phyloP scores from a whole-genome alignment of 1,284 basidiomycete species.

The Malassezia sympodialis region DNA sequence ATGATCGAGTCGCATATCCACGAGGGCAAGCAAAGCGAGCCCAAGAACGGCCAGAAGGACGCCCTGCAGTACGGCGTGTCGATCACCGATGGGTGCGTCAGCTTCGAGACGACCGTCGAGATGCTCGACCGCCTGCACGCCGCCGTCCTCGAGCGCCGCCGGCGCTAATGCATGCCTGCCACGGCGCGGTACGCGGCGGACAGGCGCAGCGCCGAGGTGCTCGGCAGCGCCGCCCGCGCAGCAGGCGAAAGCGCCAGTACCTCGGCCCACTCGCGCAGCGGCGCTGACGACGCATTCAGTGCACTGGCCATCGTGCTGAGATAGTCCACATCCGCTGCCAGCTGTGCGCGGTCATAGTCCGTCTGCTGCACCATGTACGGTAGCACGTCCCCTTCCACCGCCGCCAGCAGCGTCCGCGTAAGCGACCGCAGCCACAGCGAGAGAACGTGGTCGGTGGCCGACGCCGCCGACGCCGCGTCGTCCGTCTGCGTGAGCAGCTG shows the following conservation, averaged over 20 bases:
- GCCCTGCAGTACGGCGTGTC: slow-evolving; percentile 45
- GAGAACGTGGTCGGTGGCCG: slow-evolving; percentile 53
- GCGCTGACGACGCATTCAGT: slow-evolving; percentile 54
- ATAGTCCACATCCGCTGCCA: slow-evolving; percentile 77
- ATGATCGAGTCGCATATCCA: slow-evolving; percentile 94
- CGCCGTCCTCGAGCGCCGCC: slow-evolving; percentile 20
- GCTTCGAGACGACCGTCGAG: slow-evolving; percentile 66
- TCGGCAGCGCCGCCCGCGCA: neutral
- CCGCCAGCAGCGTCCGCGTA: slow-evolving; percentile 62
- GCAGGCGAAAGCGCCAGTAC: slow-evolving; percentile 2
- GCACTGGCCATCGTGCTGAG: slow-evolving; percentile 79
- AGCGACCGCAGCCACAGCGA: slow-evolving; percentile 80
- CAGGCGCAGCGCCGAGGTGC: neutral
- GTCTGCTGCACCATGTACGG: slow-evolving; percentile 56
- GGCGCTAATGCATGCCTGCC: too few relatives aligned
- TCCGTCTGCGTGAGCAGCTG: slow-evolving; percentile 3
- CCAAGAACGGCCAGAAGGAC: slow-evolving; percentile 38
- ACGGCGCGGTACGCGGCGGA: slow-evolving; percentile 5
- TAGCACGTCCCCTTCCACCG: slow-evolving; percentile 53
- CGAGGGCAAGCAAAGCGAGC: slow-evolving; percentile 50
- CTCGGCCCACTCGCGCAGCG: slow-evolving; percentile 12
- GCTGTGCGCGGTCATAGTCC: slow-evolving; percentile 63
- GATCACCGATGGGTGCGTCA: slow-evolving; percentile 61
- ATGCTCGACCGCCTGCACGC: slow-evolving; percentile 48
- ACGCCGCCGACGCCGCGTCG: neutral